Percentiles rank a stretch among this genome's conserved stretches.
These are phyloP conservation scores for Parafenestella ontariensis DNA, from an alignment of 2,329 filamentous ascomycete genomes.

Conservation along the genomic window DNA sequence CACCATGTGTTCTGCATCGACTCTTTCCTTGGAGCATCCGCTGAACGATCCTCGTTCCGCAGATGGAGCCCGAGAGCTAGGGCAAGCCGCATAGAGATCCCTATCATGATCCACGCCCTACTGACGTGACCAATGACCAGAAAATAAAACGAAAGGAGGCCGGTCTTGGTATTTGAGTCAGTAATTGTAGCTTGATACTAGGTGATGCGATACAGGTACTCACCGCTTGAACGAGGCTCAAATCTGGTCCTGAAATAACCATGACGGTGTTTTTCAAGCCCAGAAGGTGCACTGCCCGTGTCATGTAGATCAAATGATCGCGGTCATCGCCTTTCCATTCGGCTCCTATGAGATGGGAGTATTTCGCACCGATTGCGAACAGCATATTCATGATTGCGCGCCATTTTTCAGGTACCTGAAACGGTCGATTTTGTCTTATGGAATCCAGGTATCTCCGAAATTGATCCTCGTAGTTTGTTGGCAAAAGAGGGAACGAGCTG, in stretches of 20 bases:
- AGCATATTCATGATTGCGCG: conserved; percentile 50
- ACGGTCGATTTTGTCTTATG: conserved; percentile 8
- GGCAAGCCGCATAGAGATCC: conserved; percentile 47
- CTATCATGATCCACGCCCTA: conserved; percentile 47
- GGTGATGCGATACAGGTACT: conserved; percentile 24
- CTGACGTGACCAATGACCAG: conserved; percentile 35
- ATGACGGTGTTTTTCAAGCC: conserved; percentile 24
- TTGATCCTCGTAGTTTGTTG: conserved; percentile 28
- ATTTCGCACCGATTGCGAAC: conserved; percentile 52
- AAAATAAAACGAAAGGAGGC: conserved; percentile 35
- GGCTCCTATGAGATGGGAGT: conserved; percentile 42
- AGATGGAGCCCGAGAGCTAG: conserved; percentile 49
- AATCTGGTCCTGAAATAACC: conserved; percentile 39
- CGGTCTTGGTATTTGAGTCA: conserved; percentile 18
- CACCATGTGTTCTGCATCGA: conserved; percentile 49
- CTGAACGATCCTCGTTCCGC: conserved; percentile 40
- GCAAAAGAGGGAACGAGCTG: conserved; percentile 41
- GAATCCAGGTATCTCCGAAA: conserved; percentile 25
- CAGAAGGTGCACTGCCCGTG: conserved; percentile 34
- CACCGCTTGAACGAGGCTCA: conserved; percentile 49
- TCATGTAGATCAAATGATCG: conserved; percentile 51
- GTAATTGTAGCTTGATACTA: conserved; percentile 22
- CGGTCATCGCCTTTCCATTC: conserved; percentile 37
- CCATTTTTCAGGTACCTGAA: conserved; percentile 35
- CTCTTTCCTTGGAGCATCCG: conserved; percentile 38